Evolutionary conservation across 2,329 filamentous ascomycete genomes (phyloP).

Genomic region (Knoxdaviesia capensis): DNA sequence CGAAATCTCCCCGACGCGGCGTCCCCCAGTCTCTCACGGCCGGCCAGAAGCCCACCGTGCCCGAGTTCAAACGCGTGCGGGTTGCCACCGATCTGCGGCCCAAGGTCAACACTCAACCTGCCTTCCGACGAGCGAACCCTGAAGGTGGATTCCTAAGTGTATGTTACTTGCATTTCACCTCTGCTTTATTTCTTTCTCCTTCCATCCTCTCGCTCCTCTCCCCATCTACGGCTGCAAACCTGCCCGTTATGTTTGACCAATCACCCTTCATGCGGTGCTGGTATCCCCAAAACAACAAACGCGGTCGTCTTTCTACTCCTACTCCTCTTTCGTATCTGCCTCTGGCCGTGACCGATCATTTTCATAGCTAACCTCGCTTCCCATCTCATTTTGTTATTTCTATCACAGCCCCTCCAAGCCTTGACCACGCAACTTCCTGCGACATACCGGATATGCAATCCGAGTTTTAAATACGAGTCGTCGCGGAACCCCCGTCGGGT

Average conservation of each 20-base stretch:
- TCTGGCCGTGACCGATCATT: background rate
- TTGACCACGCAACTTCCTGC: slow-evolving; percentile 82
- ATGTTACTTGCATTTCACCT: slow-evolving; percentile 15
- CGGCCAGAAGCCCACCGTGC: slow-evolving; percentile 28
- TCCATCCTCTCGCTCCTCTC: background rate
- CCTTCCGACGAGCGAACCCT: slow-evolving; percentile 82
- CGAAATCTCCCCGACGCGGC: slow-evolving; percentile 36
- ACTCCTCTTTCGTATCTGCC: background rate
- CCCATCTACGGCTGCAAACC: background rate
- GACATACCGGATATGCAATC: slow-evolving; percentile 97
- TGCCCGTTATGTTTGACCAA: background rate
- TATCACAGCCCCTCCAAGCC: slow-evolving; percentile 74
- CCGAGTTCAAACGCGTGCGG: slow-evolving; percentile 68
- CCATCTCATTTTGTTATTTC: background rate
- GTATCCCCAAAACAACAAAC: background rate
- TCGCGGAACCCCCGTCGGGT: slow-evolving; percentile 90
- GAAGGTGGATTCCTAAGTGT: slow-evolving; percentile 97
- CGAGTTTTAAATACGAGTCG: slow-evolving; percentile 95
- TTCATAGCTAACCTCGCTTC: slow-evolving; percentile 7
- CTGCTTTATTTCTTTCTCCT: slow-evolving; percentile 5
- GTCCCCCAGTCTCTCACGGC: slow-evolving; percentile 17
- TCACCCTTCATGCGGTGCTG: background rate
- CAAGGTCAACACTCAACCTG: slow-evolving; percentile 68
- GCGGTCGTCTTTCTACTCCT: background rate
- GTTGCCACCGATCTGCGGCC: slow-evolving; percentile 57